A percentile compares a stretch with the other conserved stretches of the same genome.
Conservation (phyloP, 2,329 filamentous ascomycete genomes). For the Drechslerella dactyloides region DNA sequence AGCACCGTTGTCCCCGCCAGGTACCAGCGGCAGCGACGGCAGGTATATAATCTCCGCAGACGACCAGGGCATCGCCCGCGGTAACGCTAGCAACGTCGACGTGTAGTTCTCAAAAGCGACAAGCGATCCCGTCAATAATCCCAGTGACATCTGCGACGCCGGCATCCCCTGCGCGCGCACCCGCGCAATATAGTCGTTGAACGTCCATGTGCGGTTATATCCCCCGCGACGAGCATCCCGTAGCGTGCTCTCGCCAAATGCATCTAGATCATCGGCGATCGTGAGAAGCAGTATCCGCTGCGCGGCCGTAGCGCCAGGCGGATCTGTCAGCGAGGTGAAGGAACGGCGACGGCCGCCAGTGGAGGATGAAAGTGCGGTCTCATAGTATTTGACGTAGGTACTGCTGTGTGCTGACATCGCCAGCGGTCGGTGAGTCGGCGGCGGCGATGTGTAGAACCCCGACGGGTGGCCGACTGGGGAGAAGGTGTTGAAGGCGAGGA, state of each 20-base stretch:
- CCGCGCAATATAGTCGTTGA: conserved; percentile 4
- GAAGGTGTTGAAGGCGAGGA: too few relatives aligned
- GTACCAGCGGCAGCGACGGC: conserved; percentile 10
- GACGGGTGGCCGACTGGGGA: too few relatives aligned
- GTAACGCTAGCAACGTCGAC: neutral
- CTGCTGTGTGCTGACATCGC: too few relatives aligned
- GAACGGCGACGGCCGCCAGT: neutral
- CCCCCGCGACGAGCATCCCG: too few relatives aligned
- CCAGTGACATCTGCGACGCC: neutral
- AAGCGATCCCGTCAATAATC: neutral
- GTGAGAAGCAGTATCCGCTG: conserved; percentile 54
- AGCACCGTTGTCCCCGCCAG: conserved; percentile 53
- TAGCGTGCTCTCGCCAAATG: conserved; percentile 53
- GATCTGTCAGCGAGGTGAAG: conserved; percentile 8
- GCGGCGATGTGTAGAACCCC: too few relatives aligned
- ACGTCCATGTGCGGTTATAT: conserved; percentile 11
- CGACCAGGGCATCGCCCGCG: conserved; percentile 4
- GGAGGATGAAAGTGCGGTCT: too few relatives aligned
- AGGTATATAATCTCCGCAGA: conserved; percentile 12
- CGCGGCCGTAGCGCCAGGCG: neutral
- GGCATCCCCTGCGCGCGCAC: neutral
- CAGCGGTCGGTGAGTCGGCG: too few relatives aligned
- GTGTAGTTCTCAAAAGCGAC: conserved; percentile 6
- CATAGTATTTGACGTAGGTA: too few relatives aligned
- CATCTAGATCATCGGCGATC: conserved; percentile 54